Evolutionary conservation across 2,329 filamentous ascomycete species (phyloP).

Genomic region (Chaetomium sp.): DNA sequence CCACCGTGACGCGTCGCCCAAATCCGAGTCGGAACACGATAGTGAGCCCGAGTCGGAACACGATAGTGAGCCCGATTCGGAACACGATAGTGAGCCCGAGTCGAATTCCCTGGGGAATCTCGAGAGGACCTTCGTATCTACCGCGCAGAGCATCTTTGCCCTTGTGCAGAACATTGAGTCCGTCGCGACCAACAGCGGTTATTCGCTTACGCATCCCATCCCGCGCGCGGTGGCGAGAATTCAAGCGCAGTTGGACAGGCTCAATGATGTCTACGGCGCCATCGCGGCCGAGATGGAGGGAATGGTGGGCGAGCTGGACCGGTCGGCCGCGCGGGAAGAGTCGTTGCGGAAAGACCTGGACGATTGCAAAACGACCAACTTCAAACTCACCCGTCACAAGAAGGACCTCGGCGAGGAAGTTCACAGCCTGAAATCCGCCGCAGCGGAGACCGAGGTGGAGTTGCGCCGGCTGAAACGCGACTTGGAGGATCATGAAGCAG

Average conservation of each 20-base stretch:
- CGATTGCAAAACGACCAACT: neutral
- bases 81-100: neutral
- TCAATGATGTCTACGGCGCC: neutral
- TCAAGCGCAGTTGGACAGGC: neutral
- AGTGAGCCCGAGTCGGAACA: no score
- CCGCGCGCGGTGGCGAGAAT: neutral
- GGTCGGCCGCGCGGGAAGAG: neutral
- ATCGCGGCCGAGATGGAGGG: neutral
- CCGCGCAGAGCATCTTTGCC: neutral
- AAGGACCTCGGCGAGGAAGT: constrained; percentile 2
- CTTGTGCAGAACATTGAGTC: neutral
- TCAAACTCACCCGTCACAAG: neutral
- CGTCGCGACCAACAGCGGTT: neutral
- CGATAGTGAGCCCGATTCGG: no score
- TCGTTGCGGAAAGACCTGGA: neutral
- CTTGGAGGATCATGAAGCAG: neutral
- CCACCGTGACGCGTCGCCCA: neutral
- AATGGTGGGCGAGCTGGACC: neutral
- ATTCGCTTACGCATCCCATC: neutral
- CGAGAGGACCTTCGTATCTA: neutral
- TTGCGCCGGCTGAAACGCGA: neutral
- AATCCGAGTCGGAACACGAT: neutral
- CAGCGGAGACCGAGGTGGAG: neutral
- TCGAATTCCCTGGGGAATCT: neutral
- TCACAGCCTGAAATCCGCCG: neutral